Conservation (phyloP, 305 asterid genomes). For the Petunia hybrid region DNA sequence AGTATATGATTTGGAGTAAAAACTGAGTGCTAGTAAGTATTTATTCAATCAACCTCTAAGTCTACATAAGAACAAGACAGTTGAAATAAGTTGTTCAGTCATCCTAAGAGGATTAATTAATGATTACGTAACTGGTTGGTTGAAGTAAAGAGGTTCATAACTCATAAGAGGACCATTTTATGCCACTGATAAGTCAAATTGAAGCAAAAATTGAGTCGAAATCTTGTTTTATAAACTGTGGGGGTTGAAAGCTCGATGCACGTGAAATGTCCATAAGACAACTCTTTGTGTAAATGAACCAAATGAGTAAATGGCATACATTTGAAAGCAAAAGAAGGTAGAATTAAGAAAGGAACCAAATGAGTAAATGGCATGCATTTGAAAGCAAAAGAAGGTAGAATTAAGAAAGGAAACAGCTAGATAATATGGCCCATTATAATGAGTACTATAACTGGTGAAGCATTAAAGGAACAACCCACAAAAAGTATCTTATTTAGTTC, state of each 20-base stretch:
- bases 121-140: too few relatives aligned
- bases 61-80: too few relatives aligned
- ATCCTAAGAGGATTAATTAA: too few relatives aligned
- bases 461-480: not conserved
- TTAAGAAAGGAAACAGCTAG: not conserved
- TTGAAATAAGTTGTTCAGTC: too few relatives aligned
- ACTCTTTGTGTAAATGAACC: not conserved
- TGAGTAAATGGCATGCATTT: not conserved
- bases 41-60: too few relatives aligned
- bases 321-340: not conserved
- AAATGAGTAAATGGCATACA: conserved; percentile 1
- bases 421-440: not conserved
- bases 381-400: not conserved
- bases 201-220: not conserved
- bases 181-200: not conserved
- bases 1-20: too few relatives aligned
- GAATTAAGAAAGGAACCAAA: not conserved
- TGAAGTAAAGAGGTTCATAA: too few relatives aligned
- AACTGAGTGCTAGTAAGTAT: too few relatives aligned
- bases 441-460: not conserved
- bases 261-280: not conserved
- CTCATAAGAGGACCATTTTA: not conserved
- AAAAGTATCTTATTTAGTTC: not conserved
- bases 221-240: not conserved
- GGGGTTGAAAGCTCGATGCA: not conserved